Percentiles rank a stretch among this genome's conserved stretches.
These are phyloP conservation scores for Spathaspora boniae DNA, from an alignment of 805 yeast species.

Conservation along the genomic window DNA sequence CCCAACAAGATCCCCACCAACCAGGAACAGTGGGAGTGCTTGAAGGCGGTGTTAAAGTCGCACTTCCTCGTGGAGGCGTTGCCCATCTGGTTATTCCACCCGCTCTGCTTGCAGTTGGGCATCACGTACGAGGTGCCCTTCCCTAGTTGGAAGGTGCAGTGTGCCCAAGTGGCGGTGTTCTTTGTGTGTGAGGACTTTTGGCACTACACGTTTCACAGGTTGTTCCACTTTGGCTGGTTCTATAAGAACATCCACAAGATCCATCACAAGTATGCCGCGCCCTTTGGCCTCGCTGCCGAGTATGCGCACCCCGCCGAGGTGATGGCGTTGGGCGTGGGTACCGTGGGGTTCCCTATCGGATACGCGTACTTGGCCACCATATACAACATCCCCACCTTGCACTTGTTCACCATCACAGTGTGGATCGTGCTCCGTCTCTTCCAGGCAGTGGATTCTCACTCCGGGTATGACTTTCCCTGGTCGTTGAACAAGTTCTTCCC, in stretches of 20 bases:
- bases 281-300: slow-evolving; percentile 95
- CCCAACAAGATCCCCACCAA: slow-evolving; percentile 75
- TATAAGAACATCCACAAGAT: slow-evolving; percentile 94
- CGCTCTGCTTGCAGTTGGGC: slow-evolving; percentile 78
- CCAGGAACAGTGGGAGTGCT: slow-evolving; percentile 90
- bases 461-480: slow-evolving; percentile 98
- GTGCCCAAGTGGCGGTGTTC: slow-evolving; percentile 67
- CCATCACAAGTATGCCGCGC: slow-evolving; percentile 97
- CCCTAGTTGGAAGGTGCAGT: slow-evolving; percentile 61
- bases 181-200: slow-evolving; percentile 89
- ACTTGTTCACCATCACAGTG: slow-evolving; percentile 79
- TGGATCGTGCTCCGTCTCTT: slow-evolving; percentile 88
- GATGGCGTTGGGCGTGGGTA: slow-evolving; percentile 86
- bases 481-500: slow-evolving; percentile 89
- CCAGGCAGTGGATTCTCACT: slow-evolving; percentile 97
- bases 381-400: slow-evolving; percentile 45
- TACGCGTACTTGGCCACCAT: slow-evolving; percentile 73
- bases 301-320: slow-evolving; percentile 97
- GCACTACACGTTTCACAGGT: slow-evolving; percentile 96
- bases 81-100: slow-evolving; percentile 97
- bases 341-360: slow-evolving; percentile 90
- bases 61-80: slow-evolving; percentile 92
- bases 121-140: slow-evolving; percentile 80
- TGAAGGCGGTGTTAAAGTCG: slow-evolving; percentile 75
- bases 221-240: slow-evolving; percentile 82